phyloP scores from a whole-genome alignment of 305 asterid genomes.

The Striga hermonthica region DNA sequence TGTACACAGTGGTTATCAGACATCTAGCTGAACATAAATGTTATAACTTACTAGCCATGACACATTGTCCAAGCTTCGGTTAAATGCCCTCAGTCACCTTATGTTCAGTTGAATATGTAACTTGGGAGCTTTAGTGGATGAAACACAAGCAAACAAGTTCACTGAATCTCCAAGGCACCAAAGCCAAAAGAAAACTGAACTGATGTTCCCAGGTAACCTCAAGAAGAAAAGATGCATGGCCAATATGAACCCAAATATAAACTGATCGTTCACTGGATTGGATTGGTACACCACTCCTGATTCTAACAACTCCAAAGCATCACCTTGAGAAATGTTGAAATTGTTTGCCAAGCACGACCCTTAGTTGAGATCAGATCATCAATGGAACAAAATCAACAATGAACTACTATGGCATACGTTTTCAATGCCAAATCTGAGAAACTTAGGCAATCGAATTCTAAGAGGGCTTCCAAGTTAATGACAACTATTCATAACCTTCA shows the following conservation, averaged over 20 bases:
- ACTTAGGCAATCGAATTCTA: constrained; percentile 30
- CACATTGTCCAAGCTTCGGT: constrained; percentile 37
- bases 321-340: constrained; percentile 32
- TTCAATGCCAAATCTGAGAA: constrained; percentile 31
- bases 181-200: constrained; percentile 38
- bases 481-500: constrained; percentile 25
- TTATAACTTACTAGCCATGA: constrained; percentile 39
- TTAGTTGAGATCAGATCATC: constrained; percentile 30
- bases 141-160: constrained; percentile 47
- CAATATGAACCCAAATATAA: constrained; percentile 34
- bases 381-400: constrained; percentile 29
- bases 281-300: constrained; percentile 31
- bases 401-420: constrained; percentile 29
- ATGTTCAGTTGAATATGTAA: constrained; percentile 44
- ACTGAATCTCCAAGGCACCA: constrained; percentile 43
- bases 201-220: constrained; percentile 42
- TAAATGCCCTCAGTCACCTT: constrained; percentile 43
- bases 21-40: constrained; percentile 36
- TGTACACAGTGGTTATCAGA: constrained; percentile 24
- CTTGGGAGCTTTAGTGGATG: constrained; percentile 48
- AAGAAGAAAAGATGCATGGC: constrained; percentile 36
- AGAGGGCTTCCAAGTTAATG: constrained; percentile 24
- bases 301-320: constrained; percentile 28
- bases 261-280: constrained; percentile 32
- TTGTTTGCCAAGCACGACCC: constrained; percentile 34